phyloP scores from a whole-genome alignment of 2,329 filamentous ascomycete species.

The Ophiocordyceps polyrhachis-furcata region DNA sequence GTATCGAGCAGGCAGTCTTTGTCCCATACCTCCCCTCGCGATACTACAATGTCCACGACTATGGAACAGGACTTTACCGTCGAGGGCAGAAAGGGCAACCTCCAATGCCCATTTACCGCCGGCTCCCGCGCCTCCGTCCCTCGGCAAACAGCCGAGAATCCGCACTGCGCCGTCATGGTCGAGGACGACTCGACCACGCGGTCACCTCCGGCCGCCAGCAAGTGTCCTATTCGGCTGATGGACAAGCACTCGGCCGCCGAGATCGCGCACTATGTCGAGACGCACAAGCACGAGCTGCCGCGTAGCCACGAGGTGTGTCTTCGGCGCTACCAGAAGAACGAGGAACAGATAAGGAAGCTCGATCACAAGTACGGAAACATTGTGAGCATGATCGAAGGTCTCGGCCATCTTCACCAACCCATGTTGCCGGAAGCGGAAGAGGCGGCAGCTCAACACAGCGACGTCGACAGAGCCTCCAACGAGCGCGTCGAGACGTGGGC shows the following conservation, averaged over 20 bases:
- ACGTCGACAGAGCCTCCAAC: slow-evolving; percentile 35
- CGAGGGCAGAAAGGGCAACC: slow-evolving; percentile 56
- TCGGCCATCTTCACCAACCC: slow-evolving; percentile 73
- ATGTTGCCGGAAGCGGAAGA: slow-evolving; percentile 50
- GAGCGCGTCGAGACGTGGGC: slow-evolving; percentile 77
- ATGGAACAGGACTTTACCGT: slow-evolving; percentile 87
- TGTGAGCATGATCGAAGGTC: slow-evolving; percentile 82
- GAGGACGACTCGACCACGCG: slow-evolving; percentile 39
- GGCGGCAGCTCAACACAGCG: slow-evolving; percentile 20
- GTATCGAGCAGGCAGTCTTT: slow-evolving; percentile 28
- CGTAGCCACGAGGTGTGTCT: slow-evolving; percentile 88
- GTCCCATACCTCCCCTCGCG: slow-evolving; percentile 23
- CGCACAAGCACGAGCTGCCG: slow-evolving; percentile 86
- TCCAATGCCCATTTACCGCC: slow-evolving; percentile 62
- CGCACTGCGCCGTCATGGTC: slow-evolving; percentile 43
- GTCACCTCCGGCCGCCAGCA: slow-evolving; percentile 31
- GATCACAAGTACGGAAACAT: slow-evolving; percentile 89
- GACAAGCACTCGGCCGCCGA: slow-evolving; percentile 88
- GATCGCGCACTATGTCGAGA: slow-evolving; percentile 82
- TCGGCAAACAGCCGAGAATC: slow-evolving; percentile 33
- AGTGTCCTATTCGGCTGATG: slow-evolving; percentile 83
- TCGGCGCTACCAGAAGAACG: slow-evolving; percentile 71
- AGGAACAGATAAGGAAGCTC: slow-evolving; percentile 67
- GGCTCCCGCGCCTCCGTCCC: slow-evolving; percentile 10
- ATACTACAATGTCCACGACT: slow-evolving; percentile 42